Percentiles rank a stretch among this genome's conserved stretches.
Evolutionary conservation across 345 rosid species (phyloP).

Genomic region (Hirschfeldia incana): DNA sequence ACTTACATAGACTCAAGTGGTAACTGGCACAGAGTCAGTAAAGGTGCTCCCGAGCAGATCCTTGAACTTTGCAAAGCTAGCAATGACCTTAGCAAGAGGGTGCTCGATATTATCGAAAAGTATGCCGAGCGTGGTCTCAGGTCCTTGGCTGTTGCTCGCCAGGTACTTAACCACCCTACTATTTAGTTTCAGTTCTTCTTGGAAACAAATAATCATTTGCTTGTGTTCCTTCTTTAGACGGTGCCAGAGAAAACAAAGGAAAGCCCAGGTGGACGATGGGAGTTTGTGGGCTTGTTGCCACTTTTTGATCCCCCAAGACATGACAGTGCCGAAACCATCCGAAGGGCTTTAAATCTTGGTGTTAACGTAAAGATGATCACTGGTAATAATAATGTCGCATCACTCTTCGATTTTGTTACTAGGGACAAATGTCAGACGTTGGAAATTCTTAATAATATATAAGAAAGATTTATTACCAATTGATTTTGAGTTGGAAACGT

Average conservation of each 20-base stretch:
- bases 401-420: too few relatives aligned
- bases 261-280: slow-evolving; percentile 83
- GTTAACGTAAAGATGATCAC: slow-evolving; percentile 98
- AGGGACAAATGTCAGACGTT: too few relatives aligned
- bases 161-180: slow-evolving; percentile 45
- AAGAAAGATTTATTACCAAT: not conserved
- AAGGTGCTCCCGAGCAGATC: slow-evolving; percentile 96
- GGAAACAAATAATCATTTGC: not conserved
- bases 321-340: slow-evolving; percentile 97
- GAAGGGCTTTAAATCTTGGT: slow-evolving; percentile 91
- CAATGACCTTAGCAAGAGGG: slow-evolving; percentile 79
- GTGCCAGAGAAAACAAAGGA: slow-evolving; percentile 87
- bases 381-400: slow-evolving; percentile 45
- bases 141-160: slow-evolving; percentile 89
- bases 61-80: slow-evolving; percentile 69
- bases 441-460: too few relatives aligned
- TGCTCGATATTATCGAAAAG: slow-evolving; percentile 77
- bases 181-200: not conserved
- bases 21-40: slow-evolving; percentile 75
- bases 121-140: slow-evolving; percentile 97
- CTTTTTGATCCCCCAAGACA: slow-evolving; percentile 99
- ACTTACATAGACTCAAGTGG: slow-evolving; percentile 73
- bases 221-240: slow-evolving; percentile 45
- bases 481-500: not conserved
- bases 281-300: slow-evolving; percentile 81